Evolutionary conservation across 345 rosid genomes (phyloP).

Genomic region (Syzygium oleosum): DNA sequence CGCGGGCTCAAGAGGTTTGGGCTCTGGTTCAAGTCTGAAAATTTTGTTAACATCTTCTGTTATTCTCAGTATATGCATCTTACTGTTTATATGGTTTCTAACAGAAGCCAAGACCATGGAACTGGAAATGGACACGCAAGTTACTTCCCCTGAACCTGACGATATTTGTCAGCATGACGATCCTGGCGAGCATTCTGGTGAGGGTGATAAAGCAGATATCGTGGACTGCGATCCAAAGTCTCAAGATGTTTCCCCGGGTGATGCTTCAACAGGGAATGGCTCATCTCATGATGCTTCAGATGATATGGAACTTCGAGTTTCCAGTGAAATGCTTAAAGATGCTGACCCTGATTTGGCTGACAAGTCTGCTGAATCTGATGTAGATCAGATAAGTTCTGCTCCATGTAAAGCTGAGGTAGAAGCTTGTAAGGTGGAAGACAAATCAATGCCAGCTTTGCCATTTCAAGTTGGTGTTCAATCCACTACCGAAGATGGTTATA

Average conservation of each 20-base stretch:
- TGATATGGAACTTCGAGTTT: background rate
- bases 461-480: background rate
- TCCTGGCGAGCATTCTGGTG: background rate
- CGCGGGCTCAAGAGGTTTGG: conserved; percentile 16
- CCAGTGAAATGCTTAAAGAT: background rate
- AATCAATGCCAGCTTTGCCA: background rate
- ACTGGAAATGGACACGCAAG: background rate
- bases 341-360: background rate
- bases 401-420: background rate
- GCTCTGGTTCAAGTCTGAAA: conserved; percentile 6
- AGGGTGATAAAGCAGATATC: conserved; percentile 16
- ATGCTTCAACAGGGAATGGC: background rate
- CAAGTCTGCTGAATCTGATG: conserved; percentile 3
- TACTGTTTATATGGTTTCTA: background rate
- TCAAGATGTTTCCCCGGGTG: background rate
- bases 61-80: background rate
- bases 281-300: background rate
- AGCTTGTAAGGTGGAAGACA: background rate
- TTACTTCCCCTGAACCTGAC: background rate
- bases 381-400: background rate
- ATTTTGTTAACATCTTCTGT: background rate
- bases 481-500: background rate
- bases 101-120: background rate
- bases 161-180: background rate
- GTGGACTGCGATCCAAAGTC: conserved; percentile 16